Conservation (phyloP, 768 basidiomycete genomes). For the Sporobolomyces roseus region DNA sequence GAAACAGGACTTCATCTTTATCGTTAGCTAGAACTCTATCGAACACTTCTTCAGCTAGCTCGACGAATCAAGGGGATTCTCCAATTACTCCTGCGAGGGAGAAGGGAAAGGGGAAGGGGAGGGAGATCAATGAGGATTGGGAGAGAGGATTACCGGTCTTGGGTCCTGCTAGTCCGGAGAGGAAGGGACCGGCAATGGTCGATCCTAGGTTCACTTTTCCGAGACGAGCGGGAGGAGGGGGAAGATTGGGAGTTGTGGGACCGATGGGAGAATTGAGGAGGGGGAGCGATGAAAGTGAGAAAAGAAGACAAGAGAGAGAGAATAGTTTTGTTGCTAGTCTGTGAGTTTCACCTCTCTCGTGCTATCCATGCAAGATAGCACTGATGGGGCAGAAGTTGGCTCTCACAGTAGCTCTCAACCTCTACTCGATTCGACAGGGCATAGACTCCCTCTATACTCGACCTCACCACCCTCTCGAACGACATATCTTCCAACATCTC, state of each 20-base stretch:
- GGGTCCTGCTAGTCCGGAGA: not conserved
- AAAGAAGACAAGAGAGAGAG: slow-evolving; percentile 7
- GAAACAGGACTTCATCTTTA: not conserved
- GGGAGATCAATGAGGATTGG: not conserved
- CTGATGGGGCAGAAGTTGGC: not conserved
- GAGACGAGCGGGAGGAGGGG: too few species aligned
- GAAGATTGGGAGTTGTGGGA: not conserved
- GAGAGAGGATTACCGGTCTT: not conserved
- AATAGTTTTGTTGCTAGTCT: slow-evolving; percentile 11
- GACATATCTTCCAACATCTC: not conserved
- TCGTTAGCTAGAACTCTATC: slow-evolving; percentile 1
- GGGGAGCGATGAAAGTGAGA: not conserved
- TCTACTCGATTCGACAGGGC: not conserved
- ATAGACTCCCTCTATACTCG: not conserved
- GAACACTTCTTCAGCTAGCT: slow-evolving; percentile 1
- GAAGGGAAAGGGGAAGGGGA: not conserved
- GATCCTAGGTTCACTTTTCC: slow-evolving; percentile 29
- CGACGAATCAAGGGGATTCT: slow-evolving; percentile 12
- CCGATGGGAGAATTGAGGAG: not conserved
- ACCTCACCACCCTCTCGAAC: not conserved
- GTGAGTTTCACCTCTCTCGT: not conserved
- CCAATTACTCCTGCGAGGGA: slow-evolving; percentile 10
- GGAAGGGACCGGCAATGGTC: not conserved
- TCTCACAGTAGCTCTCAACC: not conserved
- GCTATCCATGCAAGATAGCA: not conserved